Evolutionary conservation across 192 early-diverging fungal genomes (phyloP).

Genomic region (Gigaspora rosea): DNA sequence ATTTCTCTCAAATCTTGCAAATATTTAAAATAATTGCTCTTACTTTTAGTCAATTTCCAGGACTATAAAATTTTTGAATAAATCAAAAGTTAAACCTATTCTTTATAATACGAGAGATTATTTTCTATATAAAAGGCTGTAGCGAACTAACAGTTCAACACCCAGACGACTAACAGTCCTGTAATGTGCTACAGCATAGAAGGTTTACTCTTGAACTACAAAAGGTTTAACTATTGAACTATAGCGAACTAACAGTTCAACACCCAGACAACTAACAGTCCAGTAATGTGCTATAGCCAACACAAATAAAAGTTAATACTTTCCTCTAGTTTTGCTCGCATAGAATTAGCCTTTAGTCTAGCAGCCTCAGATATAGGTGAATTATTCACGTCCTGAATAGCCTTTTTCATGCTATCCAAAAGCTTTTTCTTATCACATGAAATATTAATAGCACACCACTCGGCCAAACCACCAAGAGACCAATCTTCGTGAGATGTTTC

Average conservation of each 20-base stretch:
- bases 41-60: conserved; percentile 14
- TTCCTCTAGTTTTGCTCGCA: background rate
- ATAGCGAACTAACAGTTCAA: conserved; percentile 22
- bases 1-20: conserved; percentile 10
- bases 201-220: background rate
- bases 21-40: conserved; percentile 22
- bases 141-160: conserved; percentile 31
- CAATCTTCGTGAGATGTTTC: no score
- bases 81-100: conserved; percentile 14
- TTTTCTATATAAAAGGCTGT: conserved; percentile 2
- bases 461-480: no score
- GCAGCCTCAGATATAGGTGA: background rate
- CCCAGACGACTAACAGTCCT: no score
- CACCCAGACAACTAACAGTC: no score
- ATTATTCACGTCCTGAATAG: conserved; percentile 1
- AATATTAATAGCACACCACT: conserved; percentile 14
- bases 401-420: conserved; percentile 21
- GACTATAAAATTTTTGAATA: conserved; percentile 17
- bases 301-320: no score
- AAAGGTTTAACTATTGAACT: no score
- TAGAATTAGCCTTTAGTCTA: conserved; percentile 16
- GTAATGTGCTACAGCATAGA: background rate
- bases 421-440: conserved; percentile 21
- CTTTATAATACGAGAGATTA: conserved; percentile 15
- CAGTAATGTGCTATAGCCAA: no score